Base-by-base conservation (phyloP, 2,329 filamentous ascomycete genomes). In the Gaeumannomyces tritici region DNA sequence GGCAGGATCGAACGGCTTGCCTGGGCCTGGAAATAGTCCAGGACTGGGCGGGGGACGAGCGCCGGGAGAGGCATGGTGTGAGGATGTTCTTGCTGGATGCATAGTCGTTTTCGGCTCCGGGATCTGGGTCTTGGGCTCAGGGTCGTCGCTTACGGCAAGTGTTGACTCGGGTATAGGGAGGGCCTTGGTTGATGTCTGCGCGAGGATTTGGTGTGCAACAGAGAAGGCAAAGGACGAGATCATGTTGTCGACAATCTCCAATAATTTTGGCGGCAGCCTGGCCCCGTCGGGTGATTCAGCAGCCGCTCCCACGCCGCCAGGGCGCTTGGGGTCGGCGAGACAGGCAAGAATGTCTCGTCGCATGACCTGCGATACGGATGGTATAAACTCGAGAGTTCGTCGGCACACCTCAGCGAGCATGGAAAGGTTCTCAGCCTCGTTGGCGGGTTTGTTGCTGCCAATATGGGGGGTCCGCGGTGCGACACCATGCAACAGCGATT, bases 371-470 rank as follows among this genome's bases (percentile, higher is more conserved):
- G 91, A 89, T 51, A 91, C 87, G 54, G 88, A 84, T 1, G 90
- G 89, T 51, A 98, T 89, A 68, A 97, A 98, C 65, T 90, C 88
- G 12, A 95, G 81, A 1, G 91, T 88, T 63, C 93, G 84, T 64
- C 87, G 86, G 71, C 92, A 96, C 31, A 97, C 85, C 70, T 98
- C 92, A 1, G 91, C 89, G n/a, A 97, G 81, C 65, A 92, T 85
- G 12, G 83, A 77, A 28, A 97, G 75, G 68, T 96, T 89, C 72
- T 96, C 91, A 0, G 81, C 72, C 64, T 89, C 88, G 55, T 86
- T 83, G 0, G 79, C 76, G 54, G 78, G 77, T 28, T 80, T 80
- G 0, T 79, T 75, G 0, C 79, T 75, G 11, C 75, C 28, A 2
- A 59, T 21, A 3, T 42, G n/a, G 2, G 42, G 78, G 0, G 78